Base-by-base conservation (phyloP, 805 yeast species). In the Komagataella pastoris region DNA sequence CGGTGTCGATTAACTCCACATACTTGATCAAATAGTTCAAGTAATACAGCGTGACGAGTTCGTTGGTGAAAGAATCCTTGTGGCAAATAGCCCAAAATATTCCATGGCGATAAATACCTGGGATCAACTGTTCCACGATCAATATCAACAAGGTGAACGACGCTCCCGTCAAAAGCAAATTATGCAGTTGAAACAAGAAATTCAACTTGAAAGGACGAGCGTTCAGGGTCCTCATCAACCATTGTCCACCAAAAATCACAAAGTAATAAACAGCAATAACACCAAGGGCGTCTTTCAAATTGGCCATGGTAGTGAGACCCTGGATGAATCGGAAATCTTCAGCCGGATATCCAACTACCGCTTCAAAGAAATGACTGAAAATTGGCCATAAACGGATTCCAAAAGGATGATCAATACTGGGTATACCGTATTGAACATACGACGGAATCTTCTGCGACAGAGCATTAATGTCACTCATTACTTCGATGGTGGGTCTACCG, bases 11-110 rank as follows among this genome's bases (percentile, higher is more conserved):
- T 59, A 93, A 82, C 74, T 91, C 98, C 60, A 85, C 65, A 70
- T 76, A 91, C 70, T 91, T 91, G 65, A 93, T 84, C 68, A 91
- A 73, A 71, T 90, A 91, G 73, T 90, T 91, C 70, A 91, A 73
- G 72, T 90, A 91, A 72, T 93, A 91, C 57, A 91, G 69, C 24
- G 87, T 76, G 56, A 88, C 91, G 66, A 91, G 76, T 61, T 81
- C 81, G 57, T 84, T 86, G 47, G 96, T 83, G 85, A 90, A 91
- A 8, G 96, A 83, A 49, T 77, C 75, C 56, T 72, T 66, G 68
- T 80, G 69, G 70, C 98, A 93, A 62, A 91, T 83, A 50, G 95
- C 86, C 63, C 79, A 88, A 67, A 85, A 83, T 17, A 91, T 51
- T 12, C 98, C 98, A 62, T 90, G 79, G 55, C 74, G 65, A 59